A percentile compares a stretch with the other conserved stretches of the same genome.
Evolutionary conservation across 768 basidiomycete genomes (phyloP).

Genomic region (Leucocoprinus leucothites): DNA sequence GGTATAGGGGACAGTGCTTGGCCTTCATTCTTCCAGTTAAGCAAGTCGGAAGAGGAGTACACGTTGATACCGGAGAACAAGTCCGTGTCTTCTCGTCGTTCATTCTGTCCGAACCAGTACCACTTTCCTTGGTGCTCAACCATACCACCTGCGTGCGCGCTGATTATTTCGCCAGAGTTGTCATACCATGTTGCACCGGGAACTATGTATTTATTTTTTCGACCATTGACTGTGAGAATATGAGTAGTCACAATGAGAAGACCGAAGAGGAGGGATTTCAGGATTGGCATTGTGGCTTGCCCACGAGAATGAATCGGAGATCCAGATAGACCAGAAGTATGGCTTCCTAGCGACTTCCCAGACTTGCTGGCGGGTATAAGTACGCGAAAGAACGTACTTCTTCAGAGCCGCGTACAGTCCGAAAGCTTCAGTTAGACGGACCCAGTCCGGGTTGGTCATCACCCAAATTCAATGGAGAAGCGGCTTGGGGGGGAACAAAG

Average conservation of each 20-base stretch:
- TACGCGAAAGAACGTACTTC: too few species aligned
- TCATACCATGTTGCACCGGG: constrained; percentile 28
- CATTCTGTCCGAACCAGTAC: constrained; percentile 29
- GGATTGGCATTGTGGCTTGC: too few species aligned
- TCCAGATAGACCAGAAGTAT: too few species aligned
- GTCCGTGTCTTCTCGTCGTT: constrained; percentile 19
- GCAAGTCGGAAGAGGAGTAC: constrained; percentile 24
- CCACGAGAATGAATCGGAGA: too few species aligned
- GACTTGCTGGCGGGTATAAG: too few species aligned
- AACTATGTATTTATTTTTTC: constrained; percentile 24
- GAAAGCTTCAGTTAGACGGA: too few species aligned
- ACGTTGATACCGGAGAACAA: constrained; percentile 26
- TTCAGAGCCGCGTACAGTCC: too few species aligned
- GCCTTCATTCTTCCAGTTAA: constrained; percentile 27
- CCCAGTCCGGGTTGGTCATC: too few species aligned
- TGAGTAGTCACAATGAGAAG: neutral
- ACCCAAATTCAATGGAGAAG: too few species aligned
- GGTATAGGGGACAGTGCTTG: constrained; percentile 22
- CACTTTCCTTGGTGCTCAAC: constrained; percentile 21
- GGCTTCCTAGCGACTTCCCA: too few species aligned
- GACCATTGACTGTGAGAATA: neutral
- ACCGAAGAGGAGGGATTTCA: neutral
- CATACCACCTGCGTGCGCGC: constrained; percentile 25
- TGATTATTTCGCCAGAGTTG: constrained; percentile 22
- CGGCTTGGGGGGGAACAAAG: too few species aligned